Base-by-base conservation (phyloP, 805 yeast species). In the Cephaloascus albidus region DNA sequence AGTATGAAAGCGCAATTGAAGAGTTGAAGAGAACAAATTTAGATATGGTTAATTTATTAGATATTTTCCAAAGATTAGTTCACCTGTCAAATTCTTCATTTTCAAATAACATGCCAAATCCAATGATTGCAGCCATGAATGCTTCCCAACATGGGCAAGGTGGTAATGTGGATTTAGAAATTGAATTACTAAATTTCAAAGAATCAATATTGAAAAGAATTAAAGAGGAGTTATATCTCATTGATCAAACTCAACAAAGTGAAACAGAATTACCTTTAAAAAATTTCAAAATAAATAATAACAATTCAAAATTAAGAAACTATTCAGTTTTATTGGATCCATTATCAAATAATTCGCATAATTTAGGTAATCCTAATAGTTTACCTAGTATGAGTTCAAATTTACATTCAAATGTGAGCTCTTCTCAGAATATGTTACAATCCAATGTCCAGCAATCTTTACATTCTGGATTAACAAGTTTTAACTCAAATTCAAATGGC, bases 31-130 rank as follows among this genome's bases (percentile, higher is more conserved):
- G 64, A 39, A 64, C 72, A 15, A 76, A 75, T 47, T 49, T 65
- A 39, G 86, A 79, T 46, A 61, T 75, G 56, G 69, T 77, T 3
- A 65, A 65, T 31, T 42, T 78, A 6, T 47, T 78, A 10, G 84
- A 77, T 18, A 49, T 70, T 36, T 52, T 70, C 33, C 72, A 68
- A 38, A 55, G 46, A 20, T 30, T 20, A 14, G 18, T 20, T 26
- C n/a, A n/a, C n/a, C n/a, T n/a, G n/a, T n/a, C n/a, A n/a, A n/a
- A n/a, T n/a, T n/a, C n/a, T n/a, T n/a, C n/a, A n/a, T n/a, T n/a
- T n/a, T n/a, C n/a, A n/a, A n/a, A n/a, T n/a, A n/a, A n/a, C n/a
- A n/a, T n/a, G n/a, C n/a, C n/a, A n/a, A n/a, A n/a, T n/a, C n/a
- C n/a, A n/a, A n/a, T n/a, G n/a, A n/a, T n/a, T n/a, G n/a, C n/a